These are phyloP conservation scores for Debaryomyces sp. DNA, from an alignment of 1,139 yeast genomes.

Conservation along the genomic window DNA sequence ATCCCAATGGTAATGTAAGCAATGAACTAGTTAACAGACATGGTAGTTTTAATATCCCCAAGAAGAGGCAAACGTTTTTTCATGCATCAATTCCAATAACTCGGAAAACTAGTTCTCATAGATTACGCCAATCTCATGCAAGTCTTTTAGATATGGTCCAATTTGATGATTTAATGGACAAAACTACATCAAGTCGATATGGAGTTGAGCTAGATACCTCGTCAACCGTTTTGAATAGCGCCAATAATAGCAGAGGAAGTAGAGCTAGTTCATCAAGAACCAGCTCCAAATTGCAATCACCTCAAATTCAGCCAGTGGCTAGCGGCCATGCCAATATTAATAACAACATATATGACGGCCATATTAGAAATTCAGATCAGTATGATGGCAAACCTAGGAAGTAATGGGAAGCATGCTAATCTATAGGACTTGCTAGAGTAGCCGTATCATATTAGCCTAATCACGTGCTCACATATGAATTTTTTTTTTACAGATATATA, in stretches of 20 bases:
- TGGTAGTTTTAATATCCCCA: slow-evolving; percentile 1
- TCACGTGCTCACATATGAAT: not conserved
- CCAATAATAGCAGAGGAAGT: slow-evolving; percentile 24
- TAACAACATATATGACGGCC: not conserved
- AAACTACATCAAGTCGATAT: slow-evolving; percentile 25
- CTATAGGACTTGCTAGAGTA: not conserved
- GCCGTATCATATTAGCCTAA: too few relatives aligned
- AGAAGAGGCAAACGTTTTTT: slow-evolving; percentile 12
- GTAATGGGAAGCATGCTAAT: not conserved
- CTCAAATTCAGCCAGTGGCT: slow-evolving; percentile 9
- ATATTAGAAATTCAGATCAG: not conserved
- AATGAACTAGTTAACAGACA: not conserved
- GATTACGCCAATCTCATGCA: slow-evolving; percentile 26
- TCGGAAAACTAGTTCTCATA: slow-evolving; percentile 20
- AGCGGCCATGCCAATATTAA: not conserved
- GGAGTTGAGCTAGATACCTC: slow-evolving; percentile 31
- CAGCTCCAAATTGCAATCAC: slow-evolving; percentile 8
- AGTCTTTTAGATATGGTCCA: slow-evolving; percentile 26
- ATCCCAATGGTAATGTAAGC: slow-evolving; percentile 5
- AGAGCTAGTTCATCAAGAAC: slow-evolving; percentile 11
- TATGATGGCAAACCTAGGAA: not conserved
- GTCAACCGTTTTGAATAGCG: slow-evolving; percentile 20
- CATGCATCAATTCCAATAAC: slow-evolving; percentile 19
- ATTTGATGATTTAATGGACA: slow-evolving; percentile 21
- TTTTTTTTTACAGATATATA: not conserved